Evolutionary conservation across 345 rosid species (phyloP).

Genomic region (Acer saccharum): DNA sequence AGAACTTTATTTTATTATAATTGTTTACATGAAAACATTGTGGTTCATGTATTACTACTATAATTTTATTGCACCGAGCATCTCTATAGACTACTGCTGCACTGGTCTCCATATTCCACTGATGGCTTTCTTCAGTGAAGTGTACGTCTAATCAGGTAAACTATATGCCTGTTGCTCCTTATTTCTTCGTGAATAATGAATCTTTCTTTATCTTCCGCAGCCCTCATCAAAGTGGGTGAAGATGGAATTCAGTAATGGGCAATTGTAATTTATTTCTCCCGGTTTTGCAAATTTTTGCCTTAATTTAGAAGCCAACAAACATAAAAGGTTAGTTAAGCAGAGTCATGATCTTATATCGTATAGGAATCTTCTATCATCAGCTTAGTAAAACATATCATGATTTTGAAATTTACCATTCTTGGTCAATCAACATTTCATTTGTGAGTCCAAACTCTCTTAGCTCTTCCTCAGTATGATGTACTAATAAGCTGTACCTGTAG

Average conservation of each 20-base stretch:
- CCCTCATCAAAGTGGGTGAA: constrained; percentile 43
- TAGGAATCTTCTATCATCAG: not conserved
- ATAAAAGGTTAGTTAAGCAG: not conserved
- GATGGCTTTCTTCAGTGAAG: not conserved
- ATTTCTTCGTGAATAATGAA: not conserved
- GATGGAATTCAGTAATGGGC: constrained; percentile 53
- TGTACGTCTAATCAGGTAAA: not conserved
- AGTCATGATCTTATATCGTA: not conserved
- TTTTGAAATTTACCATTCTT: constrained; percentile 48
- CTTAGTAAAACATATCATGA: not conserved
- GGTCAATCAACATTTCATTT: constrained; percentile 62
- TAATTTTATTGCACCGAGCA: not conserved
- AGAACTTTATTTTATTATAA: not conserved
- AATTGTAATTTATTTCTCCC: constrained; percentile 53
- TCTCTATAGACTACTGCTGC: not conserved
- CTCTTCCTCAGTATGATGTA: constrained; percentile 55
- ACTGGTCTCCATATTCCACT: not conserved
- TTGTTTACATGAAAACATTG: not conserved
- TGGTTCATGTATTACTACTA: not conserved
- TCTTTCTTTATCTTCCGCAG: not conserved
- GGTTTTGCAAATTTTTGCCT: constrained; percentile 57
- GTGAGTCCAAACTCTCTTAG: constrained; percentile 55
- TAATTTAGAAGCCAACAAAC: constrained; percentile 7
- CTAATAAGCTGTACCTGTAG: constrained; percentile 49
- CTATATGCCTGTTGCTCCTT: not conserved